Conservation (phyloP, 176 grass and related monocot species). For the Eleusine coracana region DNA sequence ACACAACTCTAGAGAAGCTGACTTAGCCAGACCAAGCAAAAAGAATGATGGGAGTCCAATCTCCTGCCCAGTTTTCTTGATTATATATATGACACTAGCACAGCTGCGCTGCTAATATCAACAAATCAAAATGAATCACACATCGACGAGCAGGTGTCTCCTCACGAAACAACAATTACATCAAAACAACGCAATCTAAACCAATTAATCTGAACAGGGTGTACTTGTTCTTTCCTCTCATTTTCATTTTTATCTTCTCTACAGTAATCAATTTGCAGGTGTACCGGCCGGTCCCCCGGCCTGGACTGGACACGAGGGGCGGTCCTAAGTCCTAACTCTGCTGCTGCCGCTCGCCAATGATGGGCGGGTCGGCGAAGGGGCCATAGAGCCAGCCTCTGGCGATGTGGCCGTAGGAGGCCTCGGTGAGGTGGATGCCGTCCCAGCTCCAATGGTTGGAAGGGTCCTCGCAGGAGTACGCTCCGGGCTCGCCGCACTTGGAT, state of each 20-base stretch:
- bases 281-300: too few relatives aligned
- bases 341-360: slow-evolving; percentile 15
- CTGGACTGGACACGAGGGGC: too few relatives aligned
- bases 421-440: slow-evolving; percentile 70
- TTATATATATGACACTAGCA: too few relatives aligned
- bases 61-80: slow-evolving; percentile 20
- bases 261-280: too few relatives aligned
- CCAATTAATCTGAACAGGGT: not conserved
- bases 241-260: too few relatives aligned
- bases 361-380: slow-evolving; percentile 69
- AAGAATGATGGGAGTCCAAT: not conserved
- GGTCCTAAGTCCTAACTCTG: not conserved
- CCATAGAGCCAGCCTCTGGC: slow-evolving; percentile 80
- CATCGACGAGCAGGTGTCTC: too few relatives aligned
- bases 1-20: too few relatives aligned
- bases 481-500: slow-evolving; percentile 56
- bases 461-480: slow-evolving; percentile 45
- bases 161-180: too few relatives aligned
- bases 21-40: too few relatives aligned
- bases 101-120: slow-evolving; percentile 3
- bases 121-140: slow-evolving; percentile 10
- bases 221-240: not conserved
- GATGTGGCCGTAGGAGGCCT: slow-evolving; percentile 70
- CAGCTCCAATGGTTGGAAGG: slow-evolving; percentile 73
- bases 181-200: not conserved